Evolutionary conservation across 176 grass and related monocot species (phyloP), one percentile per base, ranked within the genome.

Genomic region (Neostapfia colusana): DNA sequence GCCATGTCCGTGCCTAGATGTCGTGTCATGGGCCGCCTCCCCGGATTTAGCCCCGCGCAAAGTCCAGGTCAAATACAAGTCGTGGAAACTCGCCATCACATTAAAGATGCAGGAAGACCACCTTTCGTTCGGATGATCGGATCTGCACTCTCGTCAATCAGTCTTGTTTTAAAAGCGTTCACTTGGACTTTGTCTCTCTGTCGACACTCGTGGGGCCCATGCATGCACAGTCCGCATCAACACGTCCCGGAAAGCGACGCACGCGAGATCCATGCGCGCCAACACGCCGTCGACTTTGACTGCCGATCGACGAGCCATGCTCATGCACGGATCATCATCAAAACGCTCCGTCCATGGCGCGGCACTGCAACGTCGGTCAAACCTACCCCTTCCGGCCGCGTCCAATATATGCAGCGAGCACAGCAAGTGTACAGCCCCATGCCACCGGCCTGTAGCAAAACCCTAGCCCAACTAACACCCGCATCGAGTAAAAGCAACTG

Each of bases 231-330:
- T 25, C 11, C 23, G n/a, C n/a, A n/a, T n/a, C n/a, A n/a, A n/a
- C n/a, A n/a, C 16, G 4, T 16, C 3, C 3, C 21, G 10, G 55
- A 58, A 12, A 58, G 26, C 58, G 25, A 64, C 61, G 61, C 31
- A 24, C 2, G 4, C 75, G 35, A 62, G 50, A 71, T 13, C 7
- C 67, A 71, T 76, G 83, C 69, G 69, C 73, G 38, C 60, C 40
- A 10, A 23, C 34, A 75, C 84, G 74, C 79, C 80, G 80, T 83
- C 85, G 80, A 74, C 85, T 83, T 83, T 87, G 85, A 87, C 85
- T 20, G 21, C 60, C 79, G 66, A 87, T 50, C 79, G 66, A 87
- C 66, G 65, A 55, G 39, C 20, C 20, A n/a, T 54, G 15, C 7
- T 5, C 49, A 0, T 55, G 46, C n/a, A n/a, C n/a, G 50, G 53